Evolutionary conservation across 495 filamentous ascomycete genomes (phyloP), one percentile per base, ranked within the genome.

Genomic region (Neurospora tetraspora): DNA sequence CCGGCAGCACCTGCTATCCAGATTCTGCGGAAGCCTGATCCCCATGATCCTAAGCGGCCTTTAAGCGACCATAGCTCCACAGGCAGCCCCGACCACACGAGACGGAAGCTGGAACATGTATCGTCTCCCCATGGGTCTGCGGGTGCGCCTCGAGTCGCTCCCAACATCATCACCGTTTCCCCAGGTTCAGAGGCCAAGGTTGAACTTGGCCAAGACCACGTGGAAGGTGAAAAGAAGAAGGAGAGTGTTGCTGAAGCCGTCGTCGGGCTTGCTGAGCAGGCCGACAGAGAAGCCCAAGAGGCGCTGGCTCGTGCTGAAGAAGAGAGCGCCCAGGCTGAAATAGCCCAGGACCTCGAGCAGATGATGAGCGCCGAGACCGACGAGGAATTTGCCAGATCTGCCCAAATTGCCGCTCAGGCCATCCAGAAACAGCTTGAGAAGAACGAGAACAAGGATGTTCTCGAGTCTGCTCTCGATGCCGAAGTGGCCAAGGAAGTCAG

Each of bases 181-280:
- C 77, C 77, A 6, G 36, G 73, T 7, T 74, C 76, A 3, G 76
- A 74, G 42, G 40, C 72, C 8, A 45, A 59, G 53, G 72, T 70
- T 20, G 73, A 72, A 31, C 53, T 61, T 34, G 53, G 53, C 9
- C 59, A 74, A 37, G 20, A 71, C 53, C 68, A 70, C 11, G 40
- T 39, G n/a, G 70, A 74, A 39, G 68, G 40, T 40, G 76, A 84
- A 1, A 83, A 82, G 40, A 81, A 86, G 69, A 87, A 85, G 38
- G 89, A 91, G 78, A 92, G 88, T 39, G 92, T 96, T 6, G 84
- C 90, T 39, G 88, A 92, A 11, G 92, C 93, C 16, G 85, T 94
- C 38, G 88, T 83, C 42, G 90, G 90, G 36, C 84, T 94, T 69
- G 92, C 89, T 9, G 85, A 87, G 72, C 83, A 90, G 77, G 90